Evolutionary conservation across 345 rosid genomes (phyloP).

Genomic region (Reutealis trisperma): DNA sequence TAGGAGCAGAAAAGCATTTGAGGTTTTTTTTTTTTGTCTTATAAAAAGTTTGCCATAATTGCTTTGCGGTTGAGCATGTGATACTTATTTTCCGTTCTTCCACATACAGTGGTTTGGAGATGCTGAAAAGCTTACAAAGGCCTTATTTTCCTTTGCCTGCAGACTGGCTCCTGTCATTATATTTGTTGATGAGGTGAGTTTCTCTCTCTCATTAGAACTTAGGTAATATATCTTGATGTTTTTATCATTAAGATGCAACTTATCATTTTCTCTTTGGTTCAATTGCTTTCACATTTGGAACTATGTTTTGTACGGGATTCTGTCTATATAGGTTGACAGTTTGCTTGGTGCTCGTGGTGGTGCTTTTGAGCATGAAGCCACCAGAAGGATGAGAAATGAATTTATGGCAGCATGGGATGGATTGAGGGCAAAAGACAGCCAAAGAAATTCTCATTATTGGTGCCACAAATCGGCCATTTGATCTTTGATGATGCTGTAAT

Average conservation of each 20-base stretch:
- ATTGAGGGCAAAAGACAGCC: conserved; percentile 89
- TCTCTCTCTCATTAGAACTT: neutral
- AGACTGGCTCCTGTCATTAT: conserved; percentile 91
- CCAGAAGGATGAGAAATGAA: conserved; percentile 98
- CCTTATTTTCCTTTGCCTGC: conserved; percentile 92
- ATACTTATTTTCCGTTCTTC: conserved; percentile 5
- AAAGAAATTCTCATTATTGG: conserved; percentile 95
- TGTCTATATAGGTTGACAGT: conserved; percentile 74
- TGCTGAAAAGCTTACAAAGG: conserved; percentile 97
- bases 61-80: neutral
- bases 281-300: neutral
- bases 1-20: neutral
- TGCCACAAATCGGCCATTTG: conserved; percentile 98
- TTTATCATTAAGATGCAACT: no score
- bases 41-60: neutral
- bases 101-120: conserved; percentile 95
- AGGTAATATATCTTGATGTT: neutral
- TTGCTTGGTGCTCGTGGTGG: conserved; percentile 98
- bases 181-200: conserved; percentile 93
- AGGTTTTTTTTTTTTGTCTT: neutral
- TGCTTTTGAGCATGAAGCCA: conserved; percentile 91
- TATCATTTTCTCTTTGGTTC: neutral
- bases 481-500: conserved; percentile 99
- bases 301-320: conserved; percentile 4
- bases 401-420: conserved; percentile 99